Evolutionary conservation across 192 early-diverging fungal genomes (phyloP), one percentile per base, ranked within the genome.

Genomic region (Backusella sp.): DNA sequence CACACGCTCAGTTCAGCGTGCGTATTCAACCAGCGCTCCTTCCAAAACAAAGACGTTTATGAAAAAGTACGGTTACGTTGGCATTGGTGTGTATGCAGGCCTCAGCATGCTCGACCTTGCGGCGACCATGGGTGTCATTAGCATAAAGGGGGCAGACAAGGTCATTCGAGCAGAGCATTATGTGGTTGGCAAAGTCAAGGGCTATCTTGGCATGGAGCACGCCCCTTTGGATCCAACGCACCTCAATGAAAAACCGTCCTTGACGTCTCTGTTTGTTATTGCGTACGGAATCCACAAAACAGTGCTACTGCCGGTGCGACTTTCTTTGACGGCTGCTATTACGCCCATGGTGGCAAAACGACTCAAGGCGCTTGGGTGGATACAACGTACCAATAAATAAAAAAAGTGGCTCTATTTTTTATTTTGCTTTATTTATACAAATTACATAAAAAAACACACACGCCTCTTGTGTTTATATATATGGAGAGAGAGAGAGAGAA

Each of bases 201-300:
- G 4, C 7, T 81, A 70, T 17, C 34, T 84, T 19, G 72, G 74
- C 6, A 66, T 85, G 11, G 66, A 77, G 0, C 82, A 80, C 34
- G 3, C 68, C 17, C 46, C 68, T 17, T 30, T 71, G 17, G 26
- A 72, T n/a, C 26, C 52, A 3, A 68, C 62, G 15, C 65, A 77
- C 8, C 49, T 77, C 7, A 42, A 79, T 8, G 30, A 73, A 4
- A 75, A 78, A 35, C 86, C 87, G 1, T 85, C 86, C 19, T 71
- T 83, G 21, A 78, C 82, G 30, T 83, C 84, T 53, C 73, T 86
- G 0, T 87, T 90, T 76, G 83, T 88, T 44, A 84, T 90, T 66
- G 87, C 89, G 0, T 90, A 90, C 74, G 89, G 87, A 12, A 88
- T 90, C n/a, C 89, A 90, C 73, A 90, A 90, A 68, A 83, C 82